phyloP scores from a whole-genome alignment of 2,329 filamentous ascomycete species.

The Shiraia bambusicola region DNA sequence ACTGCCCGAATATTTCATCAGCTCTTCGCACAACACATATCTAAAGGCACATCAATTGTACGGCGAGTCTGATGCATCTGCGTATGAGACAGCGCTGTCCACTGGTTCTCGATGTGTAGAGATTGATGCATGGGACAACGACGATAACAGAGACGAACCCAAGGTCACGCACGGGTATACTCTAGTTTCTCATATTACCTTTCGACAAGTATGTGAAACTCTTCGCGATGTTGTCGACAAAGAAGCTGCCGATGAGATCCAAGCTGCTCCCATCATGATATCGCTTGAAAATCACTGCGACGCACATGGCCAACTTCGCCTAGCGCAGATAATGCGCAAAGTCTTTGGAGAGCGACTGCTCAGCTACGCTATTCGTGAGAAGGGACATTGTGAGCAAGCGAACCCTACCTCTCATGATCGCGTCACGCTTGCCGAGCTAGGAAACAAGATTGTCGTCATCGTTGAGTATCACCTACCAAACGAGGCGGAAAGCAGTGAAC shows the following conservation, averaged over 20 bases:
- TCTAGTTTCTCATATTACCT: slow-evolving; percentile 65
- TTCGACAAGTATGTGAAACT: slow-evolving; percentile 65
- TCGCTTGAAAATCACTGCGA: slow-evolving; percentile 70
- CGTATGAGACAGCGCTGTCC: slow-evolving; percentile 63
- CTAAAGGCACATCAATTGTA: slow-evolving; percentile 69
- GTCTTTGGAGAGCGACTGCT: slow-evolving; percentile 63
- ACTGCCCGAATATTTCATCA: slow-evolving; percentile 70
- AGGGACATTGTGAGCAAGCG: slow-evolving; percentile 58
- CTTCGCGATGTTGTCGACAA: slow-evolving; percentile 64
- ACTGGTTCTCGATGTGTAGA: slow-evolving; percentile 70
- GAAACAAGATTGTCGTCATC: slow-evolving; percentile 65
- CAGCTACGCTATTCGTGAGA: slow-evolving; percentile 57
- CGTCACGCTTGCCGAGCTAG: slow-evolving; percentile 61
- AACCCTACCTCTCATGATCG: slow-evolving; percentile 49
- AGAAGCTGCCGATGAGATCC: slow-evolving; percentile 53
- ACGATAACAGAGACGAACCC: slow-evolving; percentile 61
- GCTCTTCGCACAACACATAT: slow-evolving; percentile 74
- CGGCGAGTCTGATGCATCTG: slow-evolving; percentile 62
- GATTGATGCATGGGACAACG: slow-evolving; percentile 72
- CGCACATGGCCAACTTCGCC: slow-evolving; percentile 59
- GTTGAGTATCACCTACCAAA: slow-evolving; percentile 65
- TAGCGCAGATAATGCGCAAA: slow-evolving; percentile 66
- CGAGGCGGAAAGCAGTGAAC: slow-evolving; percentile 49
- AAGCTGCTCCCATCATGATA: slow-evolving; percentile 61
- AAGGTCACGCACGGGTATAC: slow-evolving; percentile 73